phyloP scores from a whole-genome alignment of 805 yeast species.

The Spathaspora sp. region DNA sequence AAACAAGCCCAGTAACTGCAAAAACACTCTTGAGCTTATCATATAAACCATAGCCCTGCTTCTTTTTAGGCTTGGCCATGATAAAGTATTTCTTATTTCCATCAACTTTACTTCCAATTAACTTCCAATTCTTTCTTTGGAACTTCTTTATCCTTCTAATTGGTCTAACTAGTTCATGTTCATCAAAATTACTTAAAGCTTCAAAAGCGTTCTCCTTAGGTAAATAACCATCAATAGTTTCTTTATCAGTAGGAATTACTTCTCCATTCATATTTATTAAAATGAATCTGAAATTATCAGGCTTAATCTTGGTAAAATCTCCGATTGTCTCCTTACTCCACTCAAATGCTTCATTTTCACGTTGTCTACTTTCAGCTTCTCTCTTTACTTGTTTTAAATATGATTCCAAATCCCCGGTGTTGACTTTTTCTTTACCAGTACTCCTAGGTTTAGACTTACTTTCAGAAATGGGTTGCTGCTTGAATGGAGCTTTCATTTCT shows the following conservation, averaged over 20 bases:
- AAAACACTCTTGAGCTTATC: constrained; percentile 16
- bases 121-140: constrained; percentile 46
- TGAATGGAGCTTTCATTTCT: not conserved
- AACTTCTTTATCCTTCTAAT: constrained; percentile 37
- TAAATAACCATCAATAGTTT: constrained; percentile 36
- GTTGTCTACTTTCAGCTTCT: constrained; percentile 42
- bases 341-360: constrained; percentile 49
- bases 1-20: constrained; percentile 24
- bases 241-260: constrained; percentile 23
- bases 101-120: constrained; percentile 47
- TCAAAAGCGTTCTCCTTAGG: constrained; percentile 40
- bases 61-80: constrained; percentile 7
- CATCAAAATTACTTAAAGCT: constrained; percentile 33
- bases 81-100: constrained; percentile 12
- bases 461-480: not conserved
- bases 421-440: not conserved
- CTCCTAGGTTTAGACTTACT: not conserved
- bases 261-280: constrained; percentile 34
- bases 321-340: constrained; percentile 31
- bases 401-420: constrained; percentile 13
- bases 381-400: constrained; percentile 43
- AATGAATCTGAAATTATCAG: constrained; percentile 20
- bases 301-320: constrained; percentile 1
- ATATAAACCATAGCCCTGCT: constrained; percentile 1
- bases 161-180: constrained; percentile 29